Evolutionary conservation across 225 moss, liverwort and hornwort genomes (phyloP), one percentile per base, ranked within the genome.

Genomic region (Neckera pumila): DNA sequence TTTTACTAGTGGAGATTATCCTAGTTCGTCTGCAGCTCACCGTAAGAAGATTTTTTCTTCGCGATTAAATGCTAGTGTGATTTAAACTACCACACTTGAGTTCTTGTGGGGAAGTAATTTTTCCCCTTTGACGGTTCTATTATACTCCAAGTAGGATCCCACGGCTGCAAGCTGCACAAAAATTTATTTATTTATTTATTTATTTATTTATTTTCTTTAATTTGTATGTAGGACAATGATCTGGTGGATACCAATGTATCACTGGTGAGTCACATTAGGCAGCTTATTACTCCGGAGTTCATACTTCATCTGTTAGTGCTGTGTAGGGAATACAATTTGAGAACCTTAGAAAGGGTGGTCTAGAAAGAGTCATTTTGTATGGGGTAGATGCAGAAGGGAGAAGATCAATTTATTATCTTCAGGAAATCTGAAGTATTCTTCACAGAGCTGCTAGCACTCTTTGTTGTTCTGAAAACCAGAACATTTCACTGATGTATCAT

Each of bases 381-480:
- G 61, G 28, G 30, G 80, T 79, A 80, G 87, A 82, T 62, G 87
- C 77, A 82, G 45, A 61, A 86, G 85, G 31, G 75, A 69, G 87
- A 49, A 45, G 80, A 86, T 79, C 60, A 66, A 66, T 84, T 84
- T 86, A 86, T 73, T 86, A 56, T 70, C 88, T 90, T 92, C 84
- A 89, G 88, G 74, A 89, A 77, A 58, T 76, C 49, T 81, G 84
- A 86, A 90, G 81, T 47, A 81, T 89, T 86, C 61, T 76, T 90
- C 76, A 77, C 42, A 49, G 85, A 87, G 87, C 40, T 66, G 40
- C 34, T 63, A 78, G 81, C 81, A 85, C 53, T 87, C 71, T 38
- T 76, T 54, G 83, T 89, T 90, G 90, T 91, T 90, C 87, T 92
- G 87, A 85, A 74, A 87, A 87, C 74, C 87, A 86, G 85, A 91